A percentile compares a stretch with the other conserved stretches of the same genome.
Evolutionary conservation across 2,329 filamentous ascomycete genomes (phyloP).

Genomic region (Hirsutella minnesotensis): DNA sequence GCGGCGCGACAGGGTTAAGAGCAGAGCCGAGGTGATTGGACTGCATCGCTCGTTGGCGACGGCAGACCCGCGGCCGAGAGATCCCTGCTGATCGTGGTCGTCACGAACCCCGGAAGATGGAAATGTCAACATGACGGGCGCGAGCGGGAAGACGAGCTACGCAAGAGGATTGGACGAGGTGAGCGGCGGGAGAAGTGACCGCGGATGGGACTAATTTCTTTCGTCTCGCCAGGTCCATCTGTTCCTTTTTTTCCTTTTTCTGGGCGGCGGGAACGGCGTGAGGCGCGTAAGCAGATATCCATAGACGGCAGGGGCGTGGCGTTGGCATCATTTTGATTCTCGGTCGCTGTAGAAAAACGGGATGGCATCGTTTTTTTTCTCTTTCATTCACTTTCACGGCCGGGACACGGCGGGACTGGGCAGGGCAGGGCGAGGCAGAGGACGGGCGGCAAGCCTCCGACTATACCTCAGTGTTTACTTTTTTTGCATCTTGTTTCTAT

Average conservation of each 20-base stretch:
- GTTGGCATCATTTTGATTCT: neutral
- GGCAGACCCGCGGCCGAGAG: no score
- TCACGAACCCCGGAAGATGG: no score
- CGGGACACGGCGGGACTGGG: neutral
- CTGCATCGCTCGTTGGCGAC: no score
- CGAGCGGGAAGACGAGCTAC: neutral
- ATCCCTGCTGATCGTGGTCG: no score
- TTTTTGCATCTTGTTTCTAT: neutral
- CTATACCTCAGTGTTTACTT: neutral
- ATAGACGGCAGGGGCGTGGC: slow-evolving; percentile 1
- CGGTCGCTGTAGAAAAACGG: neutral
- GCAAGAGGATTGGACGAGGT: neutral
- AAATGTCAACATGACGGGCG: no score
- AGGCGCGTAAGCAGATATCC: neutral
- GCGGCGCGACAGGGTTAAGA: neutral
- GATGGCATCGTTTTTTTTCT: neutral
- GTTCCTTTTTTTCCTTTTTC: neutral
- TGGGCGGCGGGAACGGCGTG: neutral
- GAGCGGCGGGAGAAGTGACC: neutral
- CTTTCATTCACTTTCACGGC: neutral
- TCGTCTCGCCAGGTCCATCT: neutral
- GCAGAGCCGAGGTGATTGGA: no score
- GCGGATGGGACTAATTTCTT: neutral
- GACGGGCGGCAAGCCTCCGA: neutral
- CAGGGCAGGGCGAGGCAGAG: neutral